Conservation (phyloP, 208 protist species). For the Trypanosoma platydactyli region DNA sequence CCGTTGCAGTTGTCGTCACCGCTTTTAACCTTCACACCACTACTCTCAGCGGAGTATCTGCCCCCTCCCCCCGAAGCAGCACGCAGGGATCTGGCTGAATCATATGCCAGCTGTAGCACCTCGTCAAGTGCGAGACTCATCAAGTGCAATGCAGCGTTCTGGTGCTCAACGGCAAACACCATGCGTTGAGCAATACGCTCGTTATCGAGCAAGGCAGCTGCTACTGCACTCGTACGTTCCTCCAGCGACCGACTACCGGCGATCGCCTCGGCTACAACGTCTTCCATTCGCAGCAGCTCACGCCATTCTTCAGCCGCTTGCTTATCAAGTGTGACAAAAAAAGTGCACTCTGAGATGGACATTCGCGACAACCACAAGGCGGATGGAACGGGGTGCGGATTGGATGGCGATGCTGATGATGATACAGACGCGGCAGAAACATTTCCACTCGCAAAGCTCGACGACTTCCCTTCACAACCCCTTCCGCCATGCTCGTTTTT, state of each 20-base stretch:
- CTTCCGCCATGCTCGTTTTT: background rate
- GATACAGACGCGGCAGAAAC: too few relatives aligned
- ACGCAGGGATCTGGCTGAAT: slow-evolving; percentile 23
- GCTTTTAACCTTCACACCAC: background rate
- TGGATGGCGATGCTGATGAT: background rate
- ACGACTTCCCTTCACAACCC: too few relatives aligned
- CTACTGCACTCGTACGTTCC: slow-evolving; percentile 13
- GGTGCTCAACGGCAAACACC: slow-evolving; percentile 72
- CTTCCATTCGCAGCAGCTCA: slow-evolving; percentile 21
- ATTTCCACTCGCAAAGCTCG: too few relatives aligned
- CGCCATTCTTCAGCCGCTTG: slow-evolving; percentile 16
- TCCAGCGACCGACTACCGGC: slow-evolving; percentile 3
- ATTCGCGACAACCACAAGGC: slow-evolving; percentile 59
- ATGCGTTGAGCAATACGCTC: slow-evolving; percentile 56
- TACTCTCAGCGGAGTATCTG: background rate
- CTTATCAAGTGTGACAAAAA: slow-evolving; percentile 41
- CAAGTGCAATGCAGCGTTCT: slow-evolving; percentile 48
- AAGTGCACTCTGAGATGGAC: slow-evolving; percentile 36
- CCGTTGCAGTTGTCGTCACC: background rate
- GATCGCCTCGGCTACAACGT: background rate
- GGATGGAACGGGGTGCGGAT: slow-evolving; percentile 11
- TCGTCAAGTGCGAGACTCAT: slow-evolving; percentile 76
- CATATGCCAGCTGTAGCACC: slow-evolving; percentile 53
- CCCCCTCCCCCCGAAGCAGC: background rate
- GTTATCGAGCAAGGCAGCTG: slow-evolving; percentile 21